Base-by-base conservation (phyloP, 257 asterid genomes). In the Orobanche coerulescens region DNA sequence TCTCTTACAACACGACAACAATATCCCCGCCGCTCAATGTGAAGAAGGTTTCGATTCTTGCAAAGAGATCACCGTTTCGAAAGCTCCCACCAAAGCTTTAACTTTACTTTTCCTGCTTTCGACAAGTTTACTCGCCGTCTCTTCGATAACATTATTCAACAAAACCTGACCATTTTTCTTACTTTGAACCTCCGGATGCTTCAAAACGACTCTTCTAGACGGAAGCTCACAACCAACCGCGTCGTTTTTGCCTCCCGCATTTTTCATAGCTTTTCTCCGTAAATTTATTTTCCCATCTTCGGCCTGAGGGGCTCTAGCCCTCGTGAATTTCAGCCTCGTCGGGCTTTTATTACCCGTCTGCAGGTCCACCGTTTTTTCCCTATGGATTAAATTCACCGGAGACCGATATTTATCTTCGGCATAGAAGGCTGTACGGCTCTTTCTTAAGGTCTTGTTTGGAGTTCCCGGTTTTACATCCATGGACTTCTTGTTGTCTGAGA, bases 61-160 rank as follows among this genome's bases (percentile, higher is more conserved):
- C 55, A 78, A 75, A 34, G 85, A 84, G 25, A 84, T 76, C 40
- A 84, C 81, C 0, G 84, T 68, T 52, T 83, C 86, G 19, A 77
- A 83, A 31, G 82, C 82, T 63, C 90, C 84, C 33, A 77, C 86
- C 73, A 77, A 69, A 11, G 86, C 87, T 40, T 76, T 76, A 39
- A 84, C 92, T 64, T 72, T 79, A 42, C 86, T 76, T 67, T 79
- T 81, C 79, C 81, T 73, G 75, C 79, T 84, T 28, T 71, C 79
- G 3, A 68, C 84, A 6, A 84, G 78, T 60, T 75, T 81, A 31
- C 78, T 84, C 26, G 79, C 80, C 0, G 86, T 83, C 72, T 83
- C 87, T 67, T 83, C 83, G 3, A 80, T 74, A 6, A 80, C 90
- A 48, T 77, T 75, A 28, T 75, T 81, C 12, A 81, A 72, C 61